Base-by-base conservation (phyloP, 2,329 filamentous ascomycete genomes). In the Hypomyces rosellus region DNA sequence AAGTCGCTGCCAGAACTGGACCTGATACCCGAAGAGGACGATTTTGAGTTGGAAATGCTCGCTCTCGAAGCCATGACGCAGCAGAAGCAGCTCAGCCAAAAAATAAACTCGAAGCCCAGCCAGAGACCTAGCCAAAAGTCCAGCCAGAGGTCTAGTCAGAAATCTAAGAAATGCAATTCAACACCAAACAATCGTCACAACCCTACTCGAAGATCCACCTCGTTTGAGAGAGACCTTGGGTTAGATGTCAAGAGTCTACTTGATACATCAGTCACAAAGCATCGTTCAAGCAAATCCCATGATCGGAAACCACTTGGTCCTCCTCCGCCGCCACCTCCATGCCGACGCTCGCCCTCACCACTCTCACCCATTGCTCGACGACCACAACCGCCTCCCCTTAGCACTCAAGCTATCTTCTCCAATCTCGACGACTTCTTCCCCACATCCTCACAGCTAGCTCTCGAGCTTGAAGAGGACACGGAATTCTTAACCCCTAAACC, bases 401-500 rank as follows among this genome's bases (percentile, higher is more conserved):
- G 74, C 55, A 81, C 78, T 0, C 78, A 81, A 53, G 66, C 72
- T 8, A 79, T 81, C n/a, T 64, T 81, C 8, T 63, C 70, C 38
- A 69, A 78, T 52, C 58, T 76, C 7, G 76, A 80, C 37, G 76
- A 80, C 48, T 73, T 81, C 53, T 76, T 81, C 41, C 77, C 77
- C 1, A 76, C 72, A n/a, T 70, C 76, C 0, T 80, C 77, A 0
- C 80, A 84, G 57, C 75, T 80, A 59, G 68, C 71, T 6, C 68
- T 72, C 15, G 79, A 83, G 59, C 63, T 83, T 2, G 72, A 74
- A 33, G 69, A 75, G 53, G 59, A 66, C n/a, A 41, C 22, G 13
- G 33, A 15, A 20, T 36, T 14, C 11, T 34, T 43, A 30, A 38
- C 16, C 16, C 37, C 22, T 18, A 20, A 46, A 44, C 14, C 36